Base-by-base conservation (phyloP, 306 rosid species). In the Ceratonia siliqua region DNA sequence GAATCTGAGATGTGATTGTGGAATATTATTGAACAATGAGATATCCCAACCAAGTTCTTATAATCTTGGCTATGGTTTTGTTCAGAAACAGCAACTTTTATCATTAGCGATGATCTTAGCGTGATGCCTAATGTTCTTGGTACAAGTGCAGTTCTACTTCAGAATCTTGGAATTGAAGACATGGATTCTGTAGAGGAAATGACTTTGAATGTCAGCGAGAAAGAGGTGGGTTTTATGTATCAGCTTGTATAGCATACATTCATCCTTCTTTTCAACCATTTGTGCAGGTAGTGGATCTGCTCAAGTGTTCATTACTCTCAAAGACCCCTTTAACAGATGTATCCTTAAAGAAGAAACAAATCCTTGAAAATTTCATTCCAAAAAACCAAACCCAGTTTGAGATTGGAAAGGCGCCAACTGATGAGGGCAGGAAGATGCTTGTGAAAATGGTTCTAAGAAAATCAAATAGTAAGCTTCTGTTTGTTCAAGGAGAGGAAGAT, bases 231-330 rank as follows among this genome's bases (percentile, higher is more conserved):
- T n/a, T n/a, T n/a, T n/a, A n/a, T n/a, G n/a, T n/a, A n/a, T n/a
- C n/a, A n/a, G n/a, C n/a, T n/a, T n/a, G n/a, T n/a, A n/a, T n/a
- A n/a, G n/a, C n/a, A n/a, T n/a, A n/a, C n/a, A n/a, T n/a, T n/a
- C n/a, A n/a, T n/a, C n/a, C n/a, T n/a, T n/a, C n/a, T n/a, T n/a
- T n/a, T n/a, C n/a, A n/a, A n/a, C n/a, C n/a, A n/a, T n/a, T n/a
- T n/a, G n/a, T 76, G 3, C 6, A 18, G 68, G 57, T 72, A 8
- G 8, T 58, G 22, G 58, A 72, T 10, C 11, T 72, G 45, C 68
- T 72, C 9, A 72, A 72, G 15, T 56, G 50, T 57, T 27, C 77
- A 3, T 43, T 72, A 35, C 52, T 72, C 33, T 72, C 68, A 28
- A 12, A 13, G 14, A 56, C 76, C 12, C 66, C 42, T 36, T 3